These are phyloP conservation scores for Obba rivulosa DNA, from an alignment of 768 basidiomycete species.

Conservation along the genomic window DNA sequence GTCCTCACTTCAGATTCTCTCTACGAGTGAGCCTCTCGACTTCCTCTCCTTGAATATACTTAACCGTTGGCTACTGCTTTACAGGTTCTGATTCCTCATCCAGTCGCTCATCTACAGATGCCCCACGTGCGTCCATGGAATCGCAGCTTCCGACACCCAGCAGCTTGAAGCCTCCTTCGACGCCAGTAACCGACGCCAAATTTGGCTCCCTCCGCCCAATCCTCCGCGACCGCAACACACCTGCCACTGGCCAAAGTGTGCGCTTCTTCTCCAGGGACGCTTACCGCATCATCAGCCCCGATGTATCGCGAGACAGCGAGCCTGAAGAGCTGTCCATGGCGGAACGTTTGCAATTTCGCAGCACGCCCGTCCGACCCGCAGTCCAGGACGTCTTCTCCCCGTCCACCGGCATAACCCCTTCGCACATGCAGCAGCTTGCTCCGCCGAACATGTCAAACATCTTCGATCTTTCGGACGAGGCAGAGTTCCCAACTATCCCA, in stretches of 20 bases:
- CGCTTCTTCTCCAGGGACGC: conserved; percentile 72
- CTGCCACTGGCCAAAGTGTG: conserved; percentile 74
- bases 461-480: conserved; percentile 53
- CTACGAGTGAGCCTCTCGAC: conserved; percentile 16
- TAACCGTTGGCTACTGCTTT: not conserved
- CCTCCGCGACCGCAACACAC: conserved; percentile 63
- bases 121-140: conserved; percentile 10
- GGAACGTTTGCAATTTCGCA: conserved; percentile 22
- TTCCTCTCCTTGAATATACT: not conserved
- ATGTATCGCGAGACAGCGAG: conserved; percentile 43
- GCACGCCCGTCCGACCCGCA: conserved; percentile 33
- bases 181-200: conserved; percentile 26
- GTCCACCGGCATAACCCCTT: conserved; percentile 15
- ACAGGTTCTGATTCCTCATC: conserved; percentile 19
- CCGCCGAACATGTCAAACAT: conserved; percentile 44
- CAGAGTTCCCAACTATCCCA: conserved; percentile 48
- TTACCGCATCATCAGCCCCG: conserved; percentile 61
- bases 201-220: conserved; percentile 65
- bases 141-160: conserved; percentile 21
- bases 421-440: conserved; percentile 34
- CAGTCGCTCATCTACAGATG: conserved; percentile 24
- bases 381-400: conserved; percentile 45
- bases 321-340: conserved; percentile 23
- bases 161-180: conserved; percentile 23
- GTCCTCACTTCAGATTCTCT: conserved; percentile 19